phyloP scores from a whole-genome alignment of 805 yeast species.

The Pichia occidentalis region DNA sequence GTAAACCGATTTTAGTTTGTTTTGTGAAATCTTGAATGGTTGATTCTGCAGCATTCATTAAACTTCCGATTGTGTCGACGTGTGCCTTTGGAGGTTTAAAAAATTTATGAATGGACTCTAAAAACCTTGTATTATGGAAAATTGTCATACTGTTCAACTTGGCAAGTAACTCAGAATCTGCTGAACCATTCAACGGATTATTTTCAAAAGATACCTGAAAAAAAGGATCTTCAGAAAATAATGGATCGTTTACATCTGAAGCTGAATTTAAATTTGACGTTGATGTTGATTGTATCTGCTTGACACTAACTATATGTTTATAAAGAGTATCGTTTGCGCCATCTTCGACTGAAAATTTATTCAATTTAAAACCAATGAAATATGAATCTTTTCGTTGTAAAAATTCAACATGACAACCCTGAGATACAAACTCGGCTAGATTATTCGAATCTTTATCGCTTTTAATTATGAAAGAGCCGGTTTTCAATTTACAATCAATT shows the following conservation, averaged over 20 bases:
- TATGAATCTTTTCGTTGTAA: slow-evolving; percentile 76
- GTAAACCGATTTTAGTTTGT: slow-evolving; percentile 87
- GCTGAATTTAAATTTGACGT: slow-evolving; percentile 19
- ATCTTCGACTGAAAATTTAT: slow-evolving; percentile 82
- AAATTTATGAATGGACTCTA: slow-evolving; percentile 67
- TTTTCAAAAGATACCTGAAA: slow-evolving; percentile 77
- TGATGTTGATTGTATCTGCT: slow-evolving; percentile 42
- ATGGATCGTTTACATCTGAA: no score
- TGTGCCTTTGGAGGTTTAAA: slow-evolving; percentile 85
- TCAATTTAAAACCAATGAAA: slow-evolving; percentile 61
- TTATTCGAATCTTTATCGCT: slow-evolving; percentile 35
- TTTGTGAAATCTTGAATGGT: slow-evolving; percentile 86
- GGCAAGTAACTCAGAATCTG: slow-evolving; percentile 71
- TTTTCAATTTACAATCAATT: slow-evolving; percentile 58
- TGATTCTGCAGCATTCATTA: slow-evolving; percentile 91
- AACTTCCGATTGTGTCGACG: slow-evolving; percentile 80
- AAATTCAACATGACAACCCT: slow-evolving; percentile 70
- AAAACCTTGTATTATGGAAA: slow-evolving; percentile 77
- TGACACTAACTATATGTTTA: slow-evolving; percentile 82
- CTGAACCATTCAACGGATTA: slow-evolving; percentile 77
- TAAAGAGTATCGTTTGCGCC: slow-evolving; percentile 75
- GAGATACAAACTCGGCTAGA: slow-evolving; percentile 74
- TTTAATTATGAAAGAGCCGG: slow-evolving; percentile 69
- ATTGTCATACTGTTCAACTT: slow-evolving; percentile 83
- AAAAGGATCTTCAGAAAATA: slow-evolving; percentile 45